Evolutionary conservation across 2,329 filamentous ascomycete genomes (phyloP).

Genomic region (Xylaria multiplex): DNA sequence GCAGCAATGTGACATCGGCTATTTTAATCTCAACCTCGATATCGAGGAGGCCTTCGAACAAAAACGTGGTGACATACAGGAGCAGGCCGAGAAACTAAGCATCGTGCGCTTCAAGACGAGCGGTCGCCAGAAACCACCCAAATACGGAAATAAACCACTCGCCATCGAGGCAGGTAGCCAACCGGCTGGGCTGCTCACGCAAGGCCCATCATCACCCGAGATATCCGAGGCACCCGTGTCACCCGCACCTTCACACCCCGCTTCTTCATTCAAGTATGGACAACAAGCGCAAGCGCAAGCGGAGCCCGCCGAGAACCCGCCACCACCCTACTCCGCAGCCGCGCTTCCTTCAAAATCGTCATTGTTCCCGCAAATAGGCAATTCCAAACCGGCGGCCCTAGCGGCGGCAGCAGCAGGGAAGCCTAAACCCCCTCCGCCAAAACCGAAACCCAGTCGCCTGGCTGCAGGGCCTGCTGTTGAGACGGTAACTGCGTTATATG

Average conservation of each 20-base stretch:
- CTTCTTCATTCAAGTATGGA: slow-evolving; percentile 46
- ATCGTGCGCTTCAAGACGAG: slow-evolving; percentile 94
- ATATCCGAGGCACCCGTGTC: slow-evolving; percentile 16
- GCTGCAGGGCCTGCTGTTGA: slow-evolving; percentile 73
- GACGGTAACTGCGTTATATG: slow-evolving; percentile 90
- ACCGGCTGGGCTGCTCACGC: slow-evolving; percentile 59
- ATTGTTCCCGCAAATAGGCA: slow-evolving; percentile 45
- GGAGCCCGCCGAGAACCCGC: slow-evolving; percentile 66
- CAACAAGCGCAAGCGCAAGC: slow-evolving; percentile 52
- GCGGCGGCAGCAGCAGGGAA: slow-evolving; percentile 68
- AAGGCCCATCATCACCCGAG: slow-evolving; percentile 49
- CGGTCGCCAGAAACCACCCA: slow-evolving; percentile 71
- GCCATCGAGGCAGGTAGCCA: slow-evolving; percentile 45
- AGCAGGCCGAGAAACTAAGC: slow-evolving; percentile 81
- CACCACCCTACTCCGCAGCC: slow-evolving; percentile 75
- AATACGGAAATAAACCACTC: slow-evolving; percentile 66
- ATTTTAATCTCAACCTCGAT: slow-evolving; percentile 91
- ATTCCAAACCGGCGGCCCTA: slow-evolving; percentile 49
- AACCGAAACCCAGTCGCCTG: slow-evolving; percentile 78
- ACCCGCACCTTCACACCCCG: slow-evolving; percentile 45
- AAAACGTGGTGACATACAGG: slow-evolving; percentile 89
- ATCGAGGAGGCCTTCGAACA: slow-evolving; percentile 90
- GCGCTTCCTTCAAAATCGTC: slow-evolving; percentile 52
- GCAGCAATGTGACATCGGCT: slow-evolving; percentile 96
- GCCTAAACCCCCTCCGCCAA: slow-evolving; percentile 75